phyloP scores from a whole-genome alignment of 371 early-diverging fungal genomes.

The Fennellomyces sp. region DNA sequence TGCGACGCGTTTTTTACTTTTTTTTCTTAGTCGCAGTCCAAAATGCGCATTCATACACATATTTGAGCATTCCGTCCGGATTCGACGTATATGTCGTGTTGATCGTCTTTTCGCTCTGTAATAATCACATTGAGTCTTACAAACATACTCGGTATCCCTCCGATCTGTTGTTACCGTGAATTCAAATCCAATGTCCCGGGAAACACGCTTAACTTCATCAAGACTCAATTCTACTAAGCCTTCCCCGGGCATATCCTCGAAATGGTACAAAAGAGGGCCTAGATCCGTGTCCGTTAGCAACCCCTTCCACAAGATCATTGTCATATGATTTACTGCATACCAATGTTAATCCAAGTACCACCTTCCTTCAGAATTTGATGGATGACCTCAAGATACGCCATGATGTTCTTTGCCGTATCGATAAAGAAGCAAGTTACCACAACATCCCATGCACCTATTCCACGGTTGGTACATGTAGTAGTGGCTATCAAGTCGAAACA shows the following conservation, averaged over 20 bases:
- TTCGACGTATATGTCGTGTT: constrained; percentile 76
- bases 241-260: constrained; percentile 81
- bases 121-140: not conserved
- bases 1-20: no score
- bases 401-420: constrained; percentile 92
- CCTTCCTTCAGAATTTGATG: constrained; percentile 74
- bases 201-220: constrained; percentile 77
- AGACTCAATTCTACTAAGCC: constrained; percentile 85
- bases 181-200: constrained; percentile 72
- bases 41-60: constrained; percentile 73
- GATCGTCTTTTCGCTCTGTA: constrained; percentile 59
- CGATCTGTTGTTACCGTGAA: constrained; percentile 51
- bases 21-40: constrained; percentile 58
- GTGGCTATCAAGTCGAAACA: not conserved
- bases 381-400: constrained; percentile 86
- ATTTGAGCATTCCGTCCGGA: constrained; percentile 81
- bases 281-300: not conserved
- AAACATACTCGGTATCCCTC: not conserved
- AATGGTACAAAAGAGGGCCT: constrained; percentile 94
- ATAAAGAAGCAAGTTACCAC: constrained; percentile 96
- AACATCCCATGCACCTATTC: constrained; percentile 78
- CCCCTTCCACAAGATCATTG: not conserved
- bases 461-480: not conserved
- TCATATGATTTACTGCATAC: constrained; percentile 46
- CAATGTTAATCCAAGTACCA: constrained; percentile 95